Base-by-base conservation (phyloP, 805 yeast genomes). In the Kazachstania africana region DNA sequence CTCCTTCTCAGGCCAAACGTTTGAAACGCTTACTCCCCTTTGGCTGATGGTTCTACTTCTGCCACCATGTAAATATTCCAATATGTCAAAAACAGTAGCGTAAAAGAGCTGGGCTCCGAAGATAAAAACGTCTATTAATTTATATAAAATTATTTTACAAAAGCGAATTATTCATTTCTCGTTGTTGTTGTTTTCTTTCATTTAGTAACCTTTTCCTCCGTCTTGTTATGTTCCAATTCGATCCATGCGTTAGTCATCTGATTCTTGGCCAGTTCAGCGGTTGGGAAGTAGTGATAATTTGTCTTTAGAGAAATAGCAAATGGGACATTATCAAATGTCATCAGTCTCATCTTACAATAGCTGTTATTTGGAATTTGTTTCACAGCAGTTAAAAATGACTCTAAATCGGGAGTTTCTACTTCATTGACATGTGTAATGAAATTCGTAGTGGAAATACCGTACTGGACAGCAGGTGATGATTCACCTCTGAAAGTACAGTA, bases 351-450 rank as follows among this genome's bases (percentile, higher is more conserved):
- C 47, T 83, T 80, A 45, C 83, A 78, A 47, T 84, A 87, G 3
- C 87, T 73, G 41, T 75, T 72, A 46, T 85, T 94, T 4, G 83
- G 78, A 30, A 85, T 78, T 12, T 64, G 55, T 40, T 70, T 71
- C n/a, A 80, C 81, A 29, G 70, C 78, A 15, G 61, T 56, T 38
- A 80, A 59, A 45, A 87, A 85, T 3, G 75, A 63, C 18, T 72
- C 78, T 34, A 87, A 53, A 27, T 75, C 80, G 6, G 74, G 73
- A 0, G 94, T 82, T 29, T 77, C 73, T 12, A 59, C 47, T 33
- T 82, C 94, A 52, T 85, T 82, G 27, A 85, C 83, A 51, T 84
- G 95, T 1, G 96, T 85, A 35, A 85, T 79, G 62, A 84, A 85
- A 45, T 79, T 78, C 2, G 93, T 80, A 3, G 82, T 68, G 14